Evolutionary conservation across 495 filamentous ascomycete species (phyloP), one percentile per base, ranked within the genome.

Genomic region (Cenococcum geophilum): DNA sequence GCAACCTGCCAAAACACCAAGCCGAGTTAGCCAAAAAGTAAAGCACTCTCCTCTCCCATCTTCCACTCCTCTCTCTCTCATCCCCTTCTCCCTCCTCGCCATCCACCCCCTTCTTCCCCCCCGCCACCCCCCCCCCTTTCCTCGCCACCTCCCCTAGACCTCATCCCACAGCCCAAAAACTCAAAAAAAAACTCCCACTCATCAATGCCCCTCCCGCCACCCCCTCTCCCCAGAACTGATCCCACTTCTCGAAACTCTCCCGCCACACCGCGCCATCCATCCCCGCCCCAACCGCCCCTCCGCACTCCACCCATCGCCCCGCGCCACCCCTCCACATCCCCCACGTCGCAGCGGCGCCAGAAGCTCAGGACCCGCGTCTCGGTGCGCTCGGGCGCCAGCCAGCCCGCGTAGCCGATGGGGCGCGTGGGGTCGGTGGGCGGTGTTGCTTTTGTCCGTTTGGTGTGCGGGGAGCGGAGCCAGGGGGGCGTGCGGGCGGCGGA

Each of bases 351-450:
- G 9, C 34, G 43, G 9, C 62, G 62, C 57, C 62, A 65, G 51
- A 65, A 56, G 34, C 57, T 60, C 36, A 65, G 12, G 14, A 52
- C 51, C 36, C 56, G 23, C 12, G 35, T 18, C 8, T 11, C 21
- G 0, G 62, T 65, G n/a, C 58, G 57, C 9, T 34, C 52, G 9
- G 62, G 62, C 18, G 55, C 51, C 10, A 65, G 57, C 62, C 62
- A 65, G 1, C 62, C 62, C 16, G 62, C 62, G 35, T 65, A 57
- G 0, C 62, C 62, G 42, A 65, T 65, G 18, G 60, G 57, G 47
- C 60, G 60, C n/a, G 57, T 50, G 48, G 62, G 62, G 25, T 53
- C 20, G 10, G 40, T 36, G 16, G 57, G 2, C 11, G 57, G 52
- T 12, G 51, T 60, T 0, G 47, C 62, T 52, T 60, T 60, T 9